These are phyloP conservation scores for Curvularia sp. DNA, from an alignment of 2,329 filamentous ascomycete species.

Conservation along the genomic window DNA sequence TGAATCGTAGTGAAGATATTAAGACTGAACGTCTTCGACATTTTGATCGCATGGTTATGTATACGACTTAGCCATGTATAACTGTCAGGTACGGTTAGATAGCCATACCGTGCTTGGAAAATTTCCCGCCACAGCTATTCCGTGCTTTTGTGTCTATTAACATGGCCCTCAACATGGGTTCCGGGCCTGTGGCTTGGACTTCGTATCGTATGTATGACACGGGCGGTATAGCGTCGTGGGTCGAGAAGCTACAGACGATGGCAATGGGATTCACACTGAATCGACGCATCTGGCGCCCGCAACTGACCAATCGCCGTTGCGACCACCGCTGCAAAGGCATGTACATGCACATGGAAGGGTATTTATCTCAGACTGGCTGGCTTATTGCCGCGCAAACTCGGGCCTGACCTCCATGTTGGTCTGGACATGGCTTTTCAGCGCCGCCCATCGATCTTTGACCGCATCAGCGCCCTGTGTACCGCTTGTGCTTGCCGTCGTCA, in stretches of 20 bases:
- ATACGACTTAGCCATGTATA: neutral
- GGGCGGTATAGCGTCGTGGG: neutral
- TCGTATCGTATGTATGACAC: neutral
- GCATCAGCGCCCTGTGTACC: slow-evolving; percentile 23
- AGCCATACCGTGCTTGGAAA: neutral
- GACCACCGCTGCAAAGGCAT: neutral
- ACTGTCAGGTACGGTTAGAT: neutral
- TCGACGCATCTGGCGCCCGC: neutral
- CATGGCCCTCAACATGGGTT: neutral
- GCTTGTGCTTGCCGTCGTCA: slow-evolving; percentile 56
- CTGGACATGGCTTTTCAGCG: slow-evolving; percentile 81
- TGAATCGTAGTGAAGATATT: neutral
- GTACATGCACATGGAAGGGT: neutral
- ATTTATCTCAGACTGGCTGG: neutral
- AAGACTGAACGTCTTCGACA: neutral
- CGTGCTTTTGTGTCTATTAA: neutral
- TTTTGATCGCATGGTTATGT: neutral
- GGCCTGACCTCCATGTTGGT: slow-evolving; percentile 88
- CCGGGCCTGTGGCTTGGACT: neutral
- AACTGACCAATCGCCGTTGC: neutral
- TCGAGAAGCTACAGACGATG: neutral
- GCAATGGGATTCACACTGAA: neutral
- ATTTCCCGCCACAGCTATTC: neutral
- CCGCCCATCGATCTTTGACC: slow-evolving; percentile 69
- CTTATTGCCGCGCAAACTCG: slow-evolving; percentile 62